Percentiles rank a stretch among this genome's conserved stretches.
phyloP scores from a whole-genome alignment of 2,329 filamentous ascomycete genomes.

The Fusarium hostae region DNA sequence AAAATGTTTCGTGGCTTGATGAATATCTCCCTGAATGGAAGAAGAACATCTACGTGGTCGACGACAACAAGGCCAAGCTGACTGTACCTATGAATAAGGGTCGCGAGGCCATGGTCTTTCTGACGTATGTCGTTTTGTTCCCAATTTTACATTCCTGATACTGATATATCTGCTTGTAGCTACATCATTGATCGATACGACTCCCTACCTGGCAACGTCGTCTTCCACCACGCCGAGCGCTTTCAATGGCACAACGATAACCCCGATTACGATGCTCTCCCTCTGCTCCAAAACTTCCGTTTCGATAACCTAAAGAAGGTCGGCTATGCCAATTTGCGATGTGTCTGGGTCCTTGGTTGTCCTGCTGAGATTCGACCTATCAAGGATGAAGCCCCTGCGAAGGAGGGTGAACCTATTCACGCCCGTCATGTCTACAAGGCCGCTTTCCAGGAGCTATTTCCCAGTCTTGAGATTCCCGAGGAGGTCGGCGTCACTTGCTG shows the following conservation, averaged over 20 bases:
- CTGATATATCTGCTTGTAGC: constrained; percentile 37
- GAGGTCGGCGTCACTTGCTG: constrained; percentile 69
- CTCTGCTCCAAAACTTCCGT: constrained; percentile 60
- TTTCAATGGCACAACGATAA: constrained; percentile 66
- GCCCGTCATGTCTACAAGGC: constrained; percentile 56
- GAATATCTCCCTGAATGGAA: constrained; percentile 58
- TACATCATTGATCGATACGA: constrained; percentile 64
- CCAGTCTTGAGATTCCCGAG: constrained; percentile 56
- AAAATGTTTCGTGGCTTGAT: constrained; percentile 54
- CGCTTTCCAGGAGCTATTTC: constrained; percentile 57
- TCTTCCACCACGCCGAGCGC: constrained; percentile 61
- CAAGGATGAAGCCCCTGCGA: constrained; percentile 51
- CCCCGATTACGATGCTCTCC: constrained; percentile 64
- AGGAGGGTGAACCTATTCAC: constrained; percentile 48
- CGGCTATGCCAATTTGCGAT: constrained; percentile 71
- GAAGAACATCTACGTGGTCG: constrained; percentile 65
- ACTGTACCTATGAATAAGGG: constrained; percentile 63
- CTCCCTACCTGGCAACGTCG: constrained; percentile 54
- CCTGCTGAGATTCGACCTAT: constrained; percentile 58
- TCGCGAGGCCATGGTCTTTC: constrained; percentile 64
- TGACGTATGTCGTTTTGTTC: constrained; percentile 51
- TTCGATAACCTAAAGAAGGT: constrained; percentile 61
- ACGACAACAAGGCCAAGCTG: constrained; percentile 58
- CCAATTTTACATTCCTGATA: neutral
- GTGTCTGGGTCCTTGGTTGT: constrained; percentile 68